Base-by-base conservation (phyloP, 2,329 filamentous ascomycete genomes). In the Aspergillus piperis region DNA sequence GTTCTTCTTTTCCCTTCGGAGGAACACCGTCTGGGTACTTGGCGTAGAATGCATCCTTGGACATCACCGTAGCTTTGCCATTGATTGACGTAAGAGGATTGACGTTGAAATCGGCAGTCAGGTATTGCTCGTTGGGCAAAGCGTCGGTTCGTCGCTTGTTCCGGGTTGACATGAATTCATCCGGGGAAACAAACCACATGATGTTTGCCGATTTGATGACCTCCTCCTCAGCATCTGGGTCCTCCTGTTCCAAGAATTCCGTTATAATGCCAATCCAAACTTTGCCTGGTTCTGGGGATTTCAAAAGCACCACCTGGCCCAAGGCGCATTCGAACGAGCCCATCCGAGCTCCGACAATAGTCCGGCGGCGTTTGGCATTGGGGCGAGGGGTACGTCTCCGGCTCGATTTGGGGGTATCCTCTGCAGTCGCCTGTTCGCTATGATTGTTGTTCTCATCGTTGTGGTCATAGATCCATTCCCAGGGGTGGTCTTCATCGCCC, bases 181-280 rank as follows among this genome's bases (percentile, higher is more conserved):
- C 90, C 0, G 91, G 92, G 0, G 91, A 92, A 21, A 77, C 78
- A 73, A 99, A 97, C 95, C 95, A 99, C 84, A 97, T 89, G 71
- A 99, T 95, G 64, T 89, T 90, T 58, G 90, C 94, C 25, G 88
- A 87, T 81, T 92, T 97, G 64, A 77, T 56, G 27, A 71, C 48
- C 48, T 71, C 68, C 17, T 67, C 70, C 44, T 71, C 68, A 17
- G 68, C 70, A 3, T 87, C 88, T 11, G 90, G 88, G 19, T 90
- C 84, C 49, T 90, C 88, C 32, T 88, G 86, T 49, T 94, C 88
- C 41, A 88, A 73, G 66, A 99, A 96, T 47, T 91, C 88, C 69
- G 89, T 90, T 55, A 97, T 89, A 63, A 99, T 87, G 36, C 91
- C 95, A 2, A 96, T 90, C 93, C 95, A 99, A 10, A 92, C 90